A percentile compares a stretch with the other conserved stretches of the same genome.
Conservation (phyloP, 352 stramenopile species). For the Globisporangium radiosum region DNA sequence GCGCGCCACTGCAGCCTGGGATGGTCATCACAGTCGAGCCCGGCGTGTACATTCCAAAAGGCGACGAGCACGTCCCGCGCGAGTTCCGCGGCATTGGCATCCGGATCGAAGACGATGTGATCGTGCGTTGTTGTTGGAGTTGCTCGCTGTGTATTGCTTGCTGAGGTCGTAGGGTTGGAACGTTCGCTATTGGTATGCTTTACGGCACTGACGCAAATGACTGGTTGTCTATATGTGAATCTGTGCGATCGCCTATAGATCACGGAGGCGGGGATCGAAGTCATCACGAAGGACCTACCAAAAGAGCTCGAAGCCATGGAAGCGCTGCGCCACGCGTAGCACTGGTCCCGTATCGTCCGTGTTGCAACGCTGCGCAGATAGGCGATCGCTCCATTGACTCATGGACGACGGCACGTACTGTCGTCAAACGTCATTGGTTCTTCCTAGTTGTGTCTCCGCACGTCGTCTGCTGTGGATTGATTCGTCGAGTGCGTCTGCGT, state of each 20-base stretch:
- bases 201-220: no score
- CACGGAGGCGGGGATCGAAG: slow-evolving; percentile 63
- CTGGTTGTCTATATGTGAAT: slow-evolving; percentile 4
- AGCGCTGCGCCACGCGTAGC: slow-evolving; percentile 26
- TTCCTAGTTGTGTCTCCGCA: neutral
- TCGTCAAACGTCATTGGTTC: neutral
- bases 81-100: slow-evolving; percentile 82
- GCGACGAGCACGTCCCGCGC: slow-evolving; percentile 48
- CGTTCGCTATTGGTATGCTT: neutral
- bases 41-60: slow-evolving; percentile 77
- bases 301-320: slow-evolving; percentile 73
- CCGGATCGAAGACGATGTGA: slow-evolving; percentile 82
- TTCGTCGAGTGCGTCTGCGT: neutral
- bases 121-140: slow-evolving; percentile 31
- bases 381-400: neutral
- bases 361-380: no score
- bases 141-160: neutral
- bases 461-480: neutral
- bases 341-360: neutral
- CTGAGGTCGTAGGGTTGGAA: neutral
- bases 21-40: slow-evolving; percentile 85
- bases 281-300: slow-evolving; percentile 58
- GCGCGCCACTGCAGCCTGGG: slow-evolving; percentile 43
- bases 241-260: slow-evolving; percentile 30
- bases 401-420: neutral